These are phyloP conservation scores for Otatea glauca DNA, from an alignment of 176 grass and related monocot genomes.

Conservation along the genomic window DNA sequence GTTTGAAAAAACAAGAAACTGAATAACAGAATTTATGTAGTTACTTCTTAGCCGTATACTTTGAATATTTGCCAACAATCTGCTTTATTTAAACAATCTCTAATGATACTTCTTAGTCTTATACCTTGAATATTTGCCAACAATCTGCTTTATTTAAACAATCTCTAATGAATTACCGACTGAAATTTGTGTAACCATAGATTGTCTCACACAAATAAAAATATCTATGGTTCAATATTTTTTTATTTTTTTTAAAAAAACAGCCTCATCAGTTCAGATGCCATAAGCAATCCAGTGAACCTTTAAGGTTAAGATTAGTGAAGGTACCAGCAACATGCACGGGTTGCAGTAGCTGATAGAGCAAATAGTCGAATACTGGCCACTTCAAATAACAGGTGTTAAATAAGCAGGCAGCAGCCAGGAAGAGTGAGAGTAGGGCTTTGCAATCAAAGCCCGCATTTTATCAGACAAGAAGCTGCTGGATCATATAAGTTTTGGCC, in stretches of 20 bases:
- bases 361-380: not conserved
- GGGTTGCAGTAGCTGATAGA: not conserved
- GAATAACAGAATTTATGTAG: not conserved
- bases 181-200: not conserved
- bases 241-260: not conserved
- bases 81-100: conserved; percentile 40
- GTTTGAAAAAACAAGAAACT: conserved; percentile 5
- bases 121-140: not conserved
- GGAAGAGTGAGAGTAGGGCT: conserved; percentile 17
- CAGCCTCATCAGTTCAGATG: not conserved
- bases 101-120: not conserved
- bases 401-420: conserved; percentile 14
- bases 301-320: not conserved
- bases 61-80: not conserved
- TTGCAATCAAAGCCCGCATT: not conserved
- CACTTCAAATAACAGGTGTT: not conserved
- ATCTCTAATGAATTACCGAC: not conserved
- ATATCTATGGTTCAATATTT: not conserved
- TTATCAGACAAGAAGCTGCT: conserved; percentile 13
- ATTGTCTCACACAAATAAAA: conserved; percentile 6
- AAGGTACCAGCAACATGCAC: conserved; percentile 14
- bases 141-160: conserved; percentile 33
- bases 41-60: not conserved
- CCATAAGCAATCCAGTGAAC: not conserved
- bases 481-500: not conserved